Evolutionary conservation across 2,329 filamentous ascomycete genomes (phyloP).

Genomic region (Phialophora tarda): DNA sequence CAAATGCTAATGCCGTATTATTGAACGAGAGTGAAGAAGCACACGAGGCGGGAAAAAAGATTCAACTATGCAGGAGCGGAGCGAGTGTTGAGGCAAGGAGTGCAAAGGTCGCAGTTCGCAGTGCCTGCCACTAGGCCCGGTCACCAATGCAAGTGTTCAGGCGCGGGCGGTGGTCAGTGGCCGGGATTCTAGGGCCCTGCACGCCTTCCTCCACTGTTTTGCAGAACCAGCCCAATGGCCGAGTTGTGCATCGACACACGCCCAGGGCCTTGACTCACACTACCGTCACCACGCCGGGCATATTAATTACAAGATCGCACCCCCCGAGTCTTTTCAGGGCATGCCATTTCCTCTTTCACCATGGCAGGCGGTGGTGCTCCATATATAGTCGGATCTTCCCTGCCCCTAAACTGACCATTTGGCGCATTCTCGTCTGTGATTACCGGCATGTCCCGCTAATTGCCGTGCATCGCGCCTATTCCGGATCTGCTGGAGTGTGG

Average conservation of each 20-base stretch:
- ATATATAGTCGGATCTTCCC: background rate
- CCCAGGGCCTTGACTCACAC: conserved; percentile 4
- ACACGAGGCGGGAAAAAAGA: background rate
- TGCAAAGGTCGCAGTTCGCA: conserved; percentile 1
- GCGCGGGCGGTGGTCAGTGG: conserved; percentile 2
- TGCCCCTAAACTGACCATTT: background rate
- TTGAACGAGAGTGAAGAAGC: conserved; percentile 4
- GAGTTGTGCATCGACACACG: background rate
- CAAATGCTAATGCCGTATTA: background rate
- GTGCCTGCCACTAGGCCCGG: conserved; percentile 2
- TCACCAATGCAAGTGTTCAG: conserved; percentile 15
- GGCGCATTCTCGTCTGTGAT: background rate
- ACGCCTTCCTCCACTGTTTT: background rate
- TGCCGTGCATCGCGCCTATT: conserved; percentile 5
- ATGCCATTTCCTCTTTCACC: background rate
- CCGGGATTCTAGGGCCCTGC: background rate
- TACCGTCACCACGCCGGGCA: background rate
- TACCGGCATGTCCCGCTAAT: conserved; percentile 16
- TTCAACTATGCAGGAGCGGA: background rate
- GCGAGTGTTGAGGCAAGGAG: conserved; percentile 3
- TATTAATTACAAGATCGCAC: conserved; percentile 4
- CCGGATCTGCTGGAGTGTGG: conserved; percentile 12
- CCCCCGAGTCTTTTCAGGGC: background rate
- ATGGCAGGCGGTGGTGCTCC: background rate
- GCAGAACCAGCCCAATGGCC: conserved; percentile 11